Percentiles rank a stretch among this genome's conserved stretches.
Conservation (phyloP, 768 basidiomycete genomes). For the Termitomyces sp. region DNA sequence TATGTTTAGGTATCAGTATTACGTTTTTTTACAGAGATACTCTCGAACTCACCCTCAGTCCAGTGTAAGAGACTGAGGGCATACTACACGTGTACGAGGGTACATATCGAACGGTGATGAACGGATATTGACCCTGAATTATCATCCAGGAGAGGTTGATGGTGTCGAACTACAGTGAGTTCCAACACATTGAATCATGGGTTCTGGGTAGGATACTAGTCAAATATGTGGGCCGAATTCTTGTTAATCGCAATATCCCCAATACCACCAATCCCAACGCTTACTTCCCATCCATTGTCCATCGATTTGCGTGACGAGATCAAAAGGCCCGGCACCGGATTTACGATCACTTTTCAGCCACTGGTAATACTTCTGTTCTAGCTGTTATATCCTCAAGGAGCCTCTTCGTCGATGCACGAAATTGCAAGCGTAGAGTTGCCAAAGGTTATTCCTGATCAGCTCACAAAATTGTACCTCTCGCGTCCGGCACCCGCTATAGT, state of each 20-base stretch:
- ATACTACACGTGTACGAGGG: too few relatives aligned
- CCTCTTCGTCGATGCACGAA: constrained; percentile 7
- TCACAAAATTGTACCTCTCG: neutral
- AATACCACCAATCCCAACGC: neutral
- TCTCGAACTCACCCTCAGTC: too few relatives aligned
- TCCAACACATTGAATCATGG: neutral
- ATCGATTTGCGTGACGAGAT: constrained; percentile 12
- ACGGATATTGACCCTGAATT: too few relatives aligned
- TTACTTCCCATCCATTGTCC: neutral
- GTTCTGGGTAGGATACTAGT: neutral
- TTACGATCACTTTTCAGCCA: constrained; percentile 6
- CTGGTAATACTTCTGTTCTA: neutral
- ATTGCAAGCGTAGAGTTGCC: neutral
- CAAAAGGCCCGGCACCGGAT: constrained; percentile 8
- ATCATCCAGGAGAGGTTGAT: too few relatives aligned
- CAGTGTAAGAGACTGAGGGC: too few relatives aligned
- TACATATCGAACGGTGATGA: too few relatives aligned
- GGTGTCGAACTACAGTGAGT: too few relatives aligned
- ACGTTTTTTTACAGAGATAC: too few relatives aligned
- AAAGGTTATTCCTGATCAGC: neutral
- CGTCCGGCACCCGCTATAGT: neutral
- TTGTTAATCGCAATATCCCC: neutral
- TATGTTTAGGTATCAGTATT: too few relatives aligned
- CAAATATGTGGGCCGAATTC: neutral
- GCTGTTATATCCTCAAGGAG: neutral